Conservation (phyloP, 805 yeast species). For the Komagataella mondaviorum region DNA sequence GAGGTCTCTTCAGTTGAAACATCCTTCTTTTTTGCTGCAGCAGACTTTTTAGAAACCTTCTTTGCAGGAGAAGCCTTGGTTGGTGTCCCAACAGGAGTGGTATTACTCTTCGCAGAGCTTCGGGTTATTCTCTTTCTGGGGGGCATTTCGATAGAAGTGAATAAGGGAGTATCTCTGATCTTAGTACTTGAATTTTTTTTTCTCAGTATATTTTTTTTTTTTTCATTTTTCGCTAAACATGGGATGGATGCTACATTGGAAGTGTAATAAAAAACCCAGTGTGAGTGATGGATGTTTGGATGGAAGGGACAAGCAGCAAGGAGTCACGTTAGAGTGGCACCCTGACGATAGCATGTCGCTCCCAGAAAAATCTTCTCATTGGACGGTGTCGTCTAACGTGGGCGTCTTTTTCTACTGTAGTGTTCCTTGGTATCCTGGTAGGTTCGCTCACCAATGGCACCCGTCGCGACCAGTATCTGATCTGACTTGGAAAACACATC, state of each 20-base stretch:
- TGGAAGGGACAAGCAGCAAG: background rate
- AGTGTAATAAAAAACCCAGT: background rate
- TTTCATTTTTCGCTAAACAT: background rate
- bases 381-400: no score
- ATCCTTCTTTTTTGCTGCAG: conserved; percentile 5
- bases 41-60: conserved; percentile 8
- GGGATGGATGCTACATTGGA: background rate
- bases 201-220: background rate
- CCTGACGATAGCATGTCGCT: no score
- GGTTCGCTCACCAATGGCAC: no score
- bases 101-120: conserved; percentile 1
- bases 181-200: background rate
- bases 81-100: conserved; percentile 1
- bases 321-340: background rate
- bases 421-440: no score
- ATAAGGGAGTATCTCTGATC: background rate
- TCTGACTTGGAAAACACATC: background rate
- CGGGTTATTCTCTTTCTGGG: conserved; percentile 9
- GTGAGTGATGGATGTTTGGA: background rate
- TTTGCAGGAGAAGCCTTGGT: conserved; percentile 6
- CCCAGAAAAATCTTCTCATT: no score
- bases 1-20: conserved; percentile 1
- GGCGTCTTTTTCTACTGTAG: no score
- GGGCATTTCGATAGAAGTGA: conserved; percentile 6
- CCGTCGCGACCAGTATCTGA: background rate